Evolutionary conservation across 305 asterid genomes (phyloP).

Genomic region (Fraxinus baroniana): DNA sequence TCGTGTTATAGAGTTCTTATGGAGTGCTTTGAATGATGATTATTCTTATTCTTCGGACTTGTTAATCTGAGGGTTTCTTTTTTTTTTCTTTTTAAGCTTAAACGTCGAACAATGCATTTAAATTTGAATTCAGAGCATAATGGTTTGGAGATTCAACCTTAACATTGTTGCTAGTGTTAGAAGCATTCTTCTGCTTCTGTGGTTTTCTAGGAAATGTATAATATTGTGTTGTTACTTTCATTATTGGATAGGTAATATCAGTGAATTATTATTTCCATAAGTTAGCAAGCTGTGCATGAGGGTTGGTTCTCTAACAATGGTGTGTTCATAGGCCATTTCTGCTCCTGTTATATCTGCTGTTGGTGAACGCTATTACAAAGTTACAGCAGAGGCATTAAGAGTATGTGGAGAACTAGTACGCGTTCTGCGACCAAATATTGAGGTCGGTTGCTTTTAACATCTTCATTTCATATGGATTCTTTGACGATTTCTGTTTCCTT

Average conservation of each 20-base stretch:
- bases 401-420: conserved; percentile 98
- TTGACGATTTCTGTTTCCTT: neutral
- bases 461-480: conserved; percentile 17
- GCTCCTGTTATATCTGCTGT: conserved; percentile 93
- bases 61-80: neutral
- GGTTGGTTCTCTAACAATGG: conserved; percentile 21
- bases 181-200: neutral
- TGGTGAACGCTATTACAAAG: conserved; percentile 95
- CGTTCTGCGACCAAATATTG: conserved; percentile 80
- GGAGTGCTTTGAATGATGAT: neutral
- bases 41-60: neutral
- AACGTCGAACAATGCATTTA: neutral
- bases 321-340: conserved; percentile 66
- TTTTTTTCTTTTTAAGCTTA: neutral
- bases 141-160: neutral
- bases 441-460: conserved; percentile 44
- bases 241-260: neutral
- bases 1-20: neutral
- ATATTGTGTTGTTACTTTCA: neutral
- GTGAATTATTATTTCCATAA: conserved; percentile 1
- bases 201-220: neutral
- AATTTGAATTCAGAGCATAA: neutral
- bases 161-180: neutral
- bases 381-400: conserved; percentile 97
- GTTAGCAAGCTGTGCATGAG: conserved; percentile 19